These are phyloP conservation scores for Laburnicola sp. DNA, from an alignment of 2,329 filamentous ascomycete genomes.

Conservation along the genomic window DNA sequence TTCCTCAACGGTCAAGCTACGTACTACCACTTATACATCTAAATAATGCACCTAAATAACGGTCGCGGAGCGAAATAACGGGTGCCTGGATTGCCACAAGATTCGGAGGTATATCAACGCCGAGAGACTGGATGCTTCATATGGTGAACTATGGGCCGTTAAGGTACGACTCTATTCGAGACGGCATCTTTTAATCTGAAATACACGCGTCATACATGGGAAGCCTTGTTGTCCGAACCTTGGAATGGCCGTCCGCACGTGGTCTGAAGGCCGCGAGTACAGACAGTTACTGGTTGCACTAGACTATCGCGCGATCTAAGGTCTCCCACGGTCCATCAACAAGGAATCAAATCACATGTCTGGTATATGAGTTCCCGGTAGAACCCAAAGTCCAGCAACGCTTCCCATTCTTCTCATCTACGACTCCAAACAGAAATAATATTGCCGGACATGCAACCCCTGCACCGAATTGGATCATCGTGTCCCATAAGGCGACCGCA, in stretches of 20 bases:
- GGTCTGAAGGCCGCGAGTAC: neutral
- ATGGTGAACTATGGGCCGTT: neutral
- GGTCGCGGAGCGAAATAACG: too few species aligned
- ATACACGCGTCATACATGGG: too few species aligned
- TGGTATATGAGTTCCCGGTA: too few species aligned
- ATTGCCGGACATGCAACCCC: slow-evolving; percentile 25
- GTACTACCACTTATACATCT: too few species aligned
- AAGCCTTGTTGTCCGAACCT: neutral
- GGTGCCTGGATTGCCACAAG: too few species aligned
- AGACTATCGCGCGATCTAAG: neutral
- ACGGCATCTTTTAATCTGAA: too few species aligned
- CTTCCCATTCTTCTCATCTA: too few species aligned
- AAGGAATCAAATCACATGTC: neutral
- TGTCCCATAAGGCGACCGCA: slow-evolving; percentile 26
- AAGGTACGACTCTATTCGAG: too few species aligned
- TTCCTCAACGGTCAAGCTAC: too few species aligned
- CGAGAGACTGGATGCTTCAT: slow-evolving; percentile 2
- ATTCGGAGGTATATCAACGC: too few species aligned
- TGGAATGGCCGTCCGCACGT: neutral
- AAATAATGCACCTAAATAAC: too few species aligned
- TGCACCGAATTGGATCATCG: slow-evolving; percentile 30
- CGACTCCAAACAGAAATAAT: neutral
- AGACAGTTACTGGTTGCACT: neutral
- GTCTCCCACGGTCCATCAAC: neutral
- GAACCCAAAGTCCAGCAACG: too few species aligned